Conservation (phyloP, 352 stramenopile genomes). For the Ophiocytium majus region DNA sequence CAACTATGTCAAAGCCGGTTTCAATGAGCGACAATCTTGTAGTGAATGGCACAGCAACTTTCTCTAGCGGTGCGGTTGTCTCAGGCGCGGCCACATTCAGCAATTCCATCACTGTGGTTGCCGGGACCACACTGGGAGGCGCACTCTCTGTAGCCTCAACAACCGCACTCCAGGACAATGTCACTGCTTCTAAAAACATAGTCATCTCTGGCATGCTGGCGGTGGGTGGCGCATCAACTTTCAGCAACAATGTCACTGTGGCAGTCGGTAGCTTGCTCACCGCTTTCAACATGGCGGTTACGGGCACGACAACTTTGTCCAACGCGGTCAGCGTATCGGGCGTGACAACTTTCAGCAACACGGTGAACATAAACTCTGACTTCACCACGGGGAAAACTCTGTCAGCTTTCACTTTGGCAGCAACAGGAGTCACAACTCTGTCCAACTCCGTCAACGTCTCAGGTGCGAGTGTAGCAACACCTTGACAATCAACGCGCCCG, state of each 20-base stretch:
- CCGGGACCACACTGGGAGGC: not conserved
- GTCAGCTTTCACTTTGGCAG: not conserved
- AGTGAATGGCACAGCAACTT: not conserved
- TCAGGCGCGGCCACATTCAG: not conserved
- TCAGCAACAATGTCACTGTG: not conserved
- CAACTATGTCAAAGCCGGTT: not conserved
- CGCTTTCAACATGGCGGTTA: not conserved
- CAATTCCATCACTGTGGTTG: not conserved
- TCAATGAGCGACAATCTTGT: not conserved
- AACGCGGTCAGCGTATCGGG: not conserved
- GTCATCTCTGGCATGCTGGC: not conserved
- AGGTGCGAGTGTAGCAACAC: not conserved
- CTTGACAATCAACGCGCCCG: not conserved
- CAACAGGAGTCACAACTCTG: not conserved
- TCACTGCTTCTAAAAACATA: not conserved
- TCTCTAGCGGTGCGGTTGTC: not conserved
- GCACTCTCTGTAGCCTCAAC: not conserved
- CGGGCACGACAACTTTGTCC: not conserved
- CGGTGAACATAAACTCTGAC: not conserved
- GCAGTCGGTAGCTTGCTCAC: not conserved
- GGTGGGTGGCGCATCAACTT: not conserved
- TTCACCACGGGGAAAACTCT: not conserved
- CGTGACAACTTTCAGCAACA: not conserved
- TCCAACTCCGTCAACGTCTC: not conserved
- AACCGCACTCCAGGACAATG: not conserved